Evolutionary conservation across 805 yeast species (phyloP).

Genomic region (Candida saitoana): DNA sequence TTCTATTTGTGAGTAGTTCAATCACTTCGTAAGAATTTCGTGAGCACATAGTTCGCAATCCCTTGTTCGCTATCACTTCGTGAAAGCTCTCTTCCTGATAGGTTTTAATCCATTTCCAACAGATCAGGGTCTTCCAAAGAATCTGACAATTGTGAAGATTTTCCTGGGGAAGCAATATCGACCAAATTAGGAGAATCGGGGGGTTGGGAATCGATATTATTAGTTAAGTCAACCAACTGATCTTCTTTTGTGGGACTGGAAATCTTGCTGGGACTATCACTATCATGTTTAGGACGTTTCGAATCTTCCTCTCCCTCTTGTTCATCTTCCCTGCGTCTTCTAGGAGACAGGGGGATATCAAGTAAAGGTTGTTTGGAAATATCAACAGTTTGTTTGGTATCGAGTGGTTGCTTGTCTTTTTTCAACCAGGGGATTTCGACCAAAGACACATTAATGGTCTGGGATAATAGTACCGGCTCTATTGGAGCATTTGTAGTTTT

Average conservation of each 20-base stretch:
- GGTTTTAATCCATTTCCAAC: not conserved
- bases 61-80: too few relatives aligned
- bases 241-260: not conserved
- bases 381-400: not conserved
- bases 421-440: conserved; percentile 29
- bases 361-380: not conserved
- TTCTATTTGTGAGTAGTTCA: too few relatives aligned
- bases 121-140: not conserved
- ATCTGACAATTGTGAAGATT: not conserved
- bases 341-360: conserved; percentile 2
- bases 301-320: conserved; percentile 4
- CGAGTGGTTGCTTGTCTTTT: conserved; percentile 4
- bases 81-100: too few relatives aligned
- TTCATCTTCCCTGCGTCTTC: conserved; percentile 5
- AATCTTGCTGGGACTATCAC: not conserved
- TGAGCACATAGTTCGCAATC: too few relatives aligned
- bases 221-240: too few relatives aligned
- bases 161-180: not conserved
- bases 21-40: too few relatives aligned
- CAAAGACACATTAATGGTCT: conserved; percentile 15
- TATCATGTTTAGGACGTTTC: conserved; percentile 1
- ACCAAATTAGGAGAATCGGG: not conserved
- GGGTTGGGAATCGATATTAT: not conserved
- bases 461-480: conserved; percentile 1
- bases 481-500: conserved; percentile 3